Conservation (phyloP, 73 alveolate genomes). For the Paramecium primaurelia region DNA sequence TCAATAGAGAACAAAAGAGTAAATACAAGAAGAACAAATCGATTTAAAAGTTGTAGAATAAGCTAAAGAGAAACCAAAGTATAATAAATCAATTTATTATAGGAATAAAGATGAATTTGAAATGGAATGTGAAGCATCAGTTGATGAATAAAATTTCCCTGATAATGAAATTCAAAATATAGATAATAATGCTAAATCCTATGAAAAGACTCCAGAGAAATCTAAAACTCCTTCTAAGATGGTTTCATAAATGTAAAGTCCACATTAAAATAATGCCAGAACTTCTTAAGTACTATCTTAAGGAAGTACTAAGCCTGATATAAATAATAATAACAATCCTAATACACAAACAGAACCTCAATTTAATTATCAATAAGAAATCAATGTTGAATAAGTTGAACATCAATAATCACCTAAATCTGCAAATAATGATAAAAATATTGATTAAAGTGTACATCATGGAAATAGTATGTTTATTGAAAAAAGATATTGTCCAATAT, state of each 20-base stretch:
- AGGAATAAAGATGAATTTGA: constrained; percentile 12
- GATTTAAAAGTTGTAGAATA: not conserved
- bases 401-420: not conserved
- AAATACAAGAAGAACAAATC: not conserved
- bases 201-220: not conserved
- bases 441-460: not conserved
- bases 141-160: not conserved
- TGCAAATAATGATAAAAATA: not conserved
- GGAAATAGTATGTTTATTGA: not conserved
- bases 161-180: not conserved
- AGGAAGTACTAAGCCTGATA: not conserved
- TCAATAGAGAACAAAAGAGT: not conserved
- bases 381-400: not conserved
- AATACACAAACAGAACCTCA: not conserved
- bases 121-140: constrained; percentile 9
- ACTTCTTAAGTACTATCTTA: not conserved
- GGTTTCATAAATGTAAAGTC: not conserved
- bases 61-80: not conserved
- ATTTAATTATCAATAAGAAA: not conserved
- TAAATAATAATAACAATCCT: not conserved
- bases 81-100: not conserved
- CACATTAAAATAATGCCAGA: not conserved
- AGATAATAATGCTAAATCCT: not conserved
- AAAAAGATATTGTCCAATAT: not conserved
- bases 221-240: not conserved